Base-by-base conservation (phyloP, 208 protist species). In the Leishmania gerbilli region DNA sequence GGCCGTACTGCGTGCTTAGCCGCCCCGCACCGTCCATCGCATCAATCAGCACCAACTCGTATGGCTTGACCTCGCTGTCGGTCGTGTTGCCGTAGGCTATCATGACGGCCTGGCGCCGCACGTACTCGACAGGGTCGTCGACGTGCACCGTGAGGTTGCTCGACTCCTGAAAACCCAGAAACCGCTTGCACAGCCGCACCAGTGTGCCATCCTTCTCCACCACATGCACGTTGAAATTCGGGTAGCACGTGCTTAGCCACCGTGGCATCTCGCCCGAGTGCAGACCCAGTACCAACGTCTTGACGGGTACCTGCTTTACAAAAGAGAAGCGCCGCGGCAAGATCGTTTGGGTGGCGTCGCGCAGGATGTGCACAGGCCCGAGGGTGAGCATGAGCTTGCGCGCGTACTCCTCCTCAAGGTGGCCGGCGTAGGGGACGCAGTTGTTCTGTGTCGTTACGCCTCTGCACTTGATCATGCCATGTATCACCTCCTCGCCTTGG, bases 391-490 rank as follows among this genome's bases (percentile, higher is more conserved):
- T 90, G 79, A 97, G 88, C 85, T 98, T 98, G 37, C 95, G 89
- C 6, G 88, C 85, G 42, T 90, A 84, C 84, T 98, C 95, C 55
- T 88, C 86, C 86, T 95, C 92, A 24, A 98, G 77, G 80, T 95
- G 89, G 9, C 91, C 91, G 0, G 92, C 83, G 71, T 87, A 91
- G 3, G 93, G 95, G 17, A 96, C 84, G 77, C 95, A 98, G 87
- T 96, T 96, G 84, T 96, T 97, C 45, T 90, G 81, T 49, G 90
- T 79, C 15, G 91, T 92, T 19, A 97, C 74, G 27, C 74, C 87
- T 74, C 88, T 94, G 84, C 95, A 98, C 85, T 98, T 98, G 58
- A 89, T 84, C 84, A 97, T 93, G 60, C 95, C 95, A 74, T 98
- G 93, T 45, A 97, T 87, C 47, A 94, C 76, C 64, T 93, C 89